Base-by-base conservation (phyloP, 106 monocot species). In the Dendrobium catenatum region DNA sequence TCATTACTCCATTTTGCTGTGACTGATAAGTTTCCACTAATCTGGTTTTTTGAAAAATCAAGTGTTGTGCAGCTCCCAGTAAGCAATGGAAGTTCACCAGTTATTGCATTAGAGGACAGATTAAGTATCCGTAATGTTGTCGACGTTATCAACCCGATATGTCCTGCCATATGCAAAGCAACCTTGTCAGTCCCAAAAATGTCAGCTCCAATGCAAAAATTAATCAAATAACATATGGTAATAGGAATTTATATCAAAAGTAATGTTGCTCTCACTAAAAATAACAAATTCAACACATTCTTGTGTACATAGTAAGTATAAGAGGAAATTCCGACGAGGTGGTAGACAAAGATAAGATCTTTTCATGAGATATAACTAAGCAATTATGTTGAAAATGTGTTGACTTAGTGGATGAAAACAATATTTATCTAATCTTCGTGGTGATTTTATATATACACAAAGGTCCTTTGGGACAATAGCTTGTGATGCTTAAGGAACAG, bases 121-220 rank as follows among this genome's bases (percentile, higher is more conserved):
- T 98, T 98, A 42, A 98, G 91, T n/a, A 81, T 42, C 72, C 79
- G 88, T 29, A 98, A 77, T n/a, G 88, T 93, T 31, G 98, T 86
- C 20, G 98, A 98, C 79, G 98, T 98, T 81, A 98, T 98, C 93
- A 91, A 86, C 61, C 93, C 89, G 51, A 95, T 93, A 26, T 83
- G 85, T 8, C 98, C 98, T 98, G 93, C 54, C 73, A 68, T 75
- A 41, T 15, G 76, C 24, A 76, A 76, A 49, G 76, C 40, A 49
- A 76, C 11, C 10, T 49, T 24, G 0, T 76, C 7, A 49, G 76
- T 51, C 15, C 46, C 46, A 7, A 46, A 46, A 46, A 37, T 37
- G 37, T 46, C 46, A 46, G 8, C 6, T 7, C 46, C 9, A 6
- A 46, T 9, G 9, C 51, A 51, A 15, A 51, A 51, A 13, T 51